A percentile compares a stretch with the other conserved stretches of the same genome.
Evolutionary conservation across 2,329 filamentous ascomycete genomes (phyloP).

Genomic region (Fusarium sarcochroum): DNA sequence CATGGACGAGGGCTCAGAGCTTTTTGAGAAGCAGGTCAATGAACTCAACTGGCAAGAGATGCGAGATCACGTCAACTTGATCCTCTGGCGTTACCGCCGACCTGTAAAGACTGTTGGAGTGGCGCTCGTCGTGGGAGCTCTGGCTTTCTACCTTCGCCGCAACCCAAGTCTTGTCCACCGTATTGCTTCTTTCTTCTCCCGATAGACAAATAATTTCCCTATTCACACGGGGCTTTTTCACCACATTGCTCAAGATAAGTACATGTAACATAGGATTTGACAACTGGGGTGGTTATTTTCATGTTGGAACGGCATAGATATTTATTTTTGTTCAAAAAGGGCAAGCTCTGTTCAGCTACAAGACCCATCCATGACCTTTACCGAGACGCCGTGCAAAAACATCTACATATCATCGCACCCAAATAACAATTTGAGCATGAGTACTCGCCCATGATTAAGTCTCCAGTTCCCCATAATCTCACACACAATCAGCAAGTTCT

Average conservation of each 20-base stretch:
- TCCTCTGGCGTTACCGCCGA: constrained; percentile 75
- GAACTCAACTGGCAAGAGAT: constrained; percentile 78
- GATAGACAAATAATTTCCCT: constrained; percentile 19
- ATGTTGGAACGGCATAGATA: constrained; percentile 21
- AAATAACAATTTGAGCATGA: constrained; percentile 22
- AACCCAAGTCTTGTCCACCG: constrained; percentile 53
- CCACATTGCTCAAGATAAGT: neutral
- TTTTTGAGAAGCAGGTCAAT: constrained; percentile 79
- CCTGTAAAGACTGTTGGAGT: constrained; percentile 73
- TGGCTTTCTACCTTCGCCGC: constrained; percentile 77
- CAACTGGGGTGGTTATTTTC: constrained; percentile 4
- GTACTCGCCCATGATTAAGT: constrained; percentile 11
- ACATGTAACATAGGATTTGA: constrained; percentile 19
- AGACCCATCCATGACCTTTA: constrained; percentile 32
- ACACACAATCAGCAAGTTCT: neutral
- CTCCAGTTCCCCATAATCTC: neutral
- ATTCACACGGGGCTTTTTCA: neutral
- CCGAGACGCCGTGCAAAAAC: constrained; percentile 46
- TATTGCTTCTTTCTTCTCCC: constrained; percentile 48
- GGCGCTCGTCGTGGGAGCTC: constrained; percentile 75
- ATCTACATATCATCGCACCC: constrained; percentile 36
- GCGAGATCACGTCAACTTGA: constrained; percentile 46
- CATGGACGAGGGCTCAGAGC: constrained; percentile 73
- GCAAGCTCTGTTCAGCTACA: constrained; percentile 29
- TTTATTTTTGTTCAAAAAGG: constrained; percentile 14